A percentile compares a stretch with the other conserved stretches of the same genome.
Conservation (phyloP, 306 rosid species). For the Hylodesmum podocarpum region DNA sequence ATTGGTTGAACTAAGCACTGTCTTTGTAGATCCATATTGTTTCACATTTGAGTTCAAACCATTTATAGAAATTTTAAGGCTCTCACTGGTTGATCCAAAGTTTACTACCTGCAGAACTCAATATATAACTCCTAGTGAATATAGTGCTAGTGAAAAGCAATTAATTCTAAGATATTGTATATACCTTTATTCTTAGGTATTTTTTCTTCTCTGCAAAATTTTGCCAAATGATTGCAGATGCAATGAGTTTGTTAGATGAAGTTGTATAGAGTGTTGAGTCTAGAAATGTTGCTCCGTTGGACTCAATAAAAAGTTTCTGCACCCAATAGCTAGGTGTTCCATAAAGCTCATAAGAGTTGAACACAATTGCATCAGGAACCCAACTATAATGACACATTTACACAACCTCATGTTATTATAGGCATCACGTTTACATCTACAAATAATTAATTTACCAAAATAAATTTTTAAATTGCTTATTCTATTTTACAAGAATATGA, state of each 20-base stretch:
- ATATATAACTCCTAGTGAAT: not conserved
- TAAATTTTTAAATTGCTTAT: not conserved
- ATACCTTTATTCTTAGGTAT: constrained; percentile 8
- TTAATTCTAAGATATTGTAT: not conserved
- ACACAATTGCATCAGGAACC: constrained; percentile 1
- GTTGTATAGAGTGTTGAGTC: not conserved
- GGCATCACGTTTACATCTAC: not conserved
- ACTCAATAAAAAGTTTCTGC: not conserved
- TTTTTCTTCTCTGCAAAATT: not conserved
- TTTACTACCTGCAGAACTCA: constrained; percentile 55
- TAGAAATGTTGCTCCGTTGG: not conserved
- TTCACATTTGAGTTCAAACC: constrained; percentile 38
- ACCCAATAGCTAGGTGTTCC: constrained; percentile 13
- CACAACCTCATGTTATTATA: not conserved
- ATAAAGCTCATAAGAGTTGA: not conserved
- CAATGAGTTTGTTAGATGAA: not conserved
- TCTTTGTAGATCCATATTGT: constrained; percentile 40
- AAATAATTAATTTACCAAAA: not conserved
- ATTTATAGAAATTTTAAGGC: constrained; percentile 38
- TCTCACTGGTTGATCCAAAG: constrained; percentile 45
- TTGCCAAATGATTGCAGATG: not conserved
- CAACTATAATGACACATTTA: not conserved
- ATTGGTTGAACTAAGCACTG: constrained; percentile 51
- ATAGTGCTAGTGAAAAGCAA: not conserved
- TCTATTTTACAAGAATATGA: not conserved